Percentiles rank a stretch among this genome's conserved stretches.
phyloP scores from a whole-genome alignment of 2,329 filamentous ascomycete genomes.

The Penicillium janthinellum region DNA sequence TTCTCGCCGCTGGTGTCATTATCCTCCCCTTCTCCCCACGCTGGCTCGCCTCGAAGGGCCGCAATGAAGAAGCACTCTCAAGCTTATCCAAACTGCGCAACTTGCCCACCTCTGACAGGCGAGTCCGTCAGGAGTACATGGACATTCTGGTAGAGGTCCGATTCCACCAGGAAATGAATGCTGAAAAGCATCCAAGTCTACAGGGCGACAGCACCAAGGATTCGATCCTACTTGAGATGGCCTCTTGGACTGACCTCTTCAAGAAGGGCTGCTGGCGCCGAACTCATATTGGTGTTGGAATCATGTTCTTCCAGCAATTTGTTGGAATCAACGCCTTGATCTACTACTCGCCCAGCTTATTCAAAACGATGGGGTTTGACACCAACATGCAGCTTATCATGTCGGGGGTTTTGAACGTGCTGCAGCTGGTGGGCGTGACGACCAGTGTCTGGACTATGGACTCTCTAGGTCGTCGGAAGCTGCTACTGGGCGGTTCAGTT shows the following conservation, averaged over 20 bases:
- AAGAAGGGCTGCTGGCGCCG: constrained; percentile 53
- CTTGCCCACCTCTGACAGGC: constrained; percentile 51
- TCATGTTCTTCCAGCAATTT: constrained; percentile 63
- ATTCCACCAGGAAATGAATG: constrained; percentile 52
- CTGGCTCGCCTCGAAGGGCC: constrained; percentile 53
- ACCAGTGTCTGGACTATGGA: constrained; percentile 55
- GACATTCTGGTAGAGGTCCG: constrained; percentile 57
- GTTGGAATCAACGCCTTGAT: constrained; percentile 58
- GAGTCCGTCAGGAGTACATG: constrained; percentile 54
- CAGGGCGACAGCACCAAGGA: constrained; percentile 37
- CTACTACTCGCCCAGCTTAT: constrained; percentile 65
- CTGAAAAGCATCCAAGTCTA: constrained; percentile 42
- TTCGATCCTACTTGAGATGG: constrained; percentile 51
- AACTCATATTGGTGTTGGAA: constrained; percentile 53
- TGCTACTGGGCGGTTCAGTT: constrained; percentile 49
- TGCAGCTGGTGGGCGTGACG: constrained; percentile 49
- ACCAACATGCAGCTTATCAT: constrained; percentile 54
- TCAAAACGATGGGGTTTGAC: constrained; percentile 52
- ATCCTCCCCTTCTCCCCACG: constrained; percentile 59
- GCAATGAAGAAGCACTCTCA: constrained; percentile 52
- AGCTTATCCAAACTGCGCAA: constrained; percentile 54
- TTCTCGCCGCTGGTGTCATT: constrained; percentile 41
- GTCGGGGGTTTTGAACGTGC: constrained; percentile 57
- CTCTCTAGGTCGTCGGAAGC: constrained; percentile 48
- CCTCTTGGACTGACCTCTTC: constrained; percentile 55